phyloP scores from a whole-genome alignment of 2,329 filamentous ascomycete species.

The Microsporum ferrugineum region DNA sequence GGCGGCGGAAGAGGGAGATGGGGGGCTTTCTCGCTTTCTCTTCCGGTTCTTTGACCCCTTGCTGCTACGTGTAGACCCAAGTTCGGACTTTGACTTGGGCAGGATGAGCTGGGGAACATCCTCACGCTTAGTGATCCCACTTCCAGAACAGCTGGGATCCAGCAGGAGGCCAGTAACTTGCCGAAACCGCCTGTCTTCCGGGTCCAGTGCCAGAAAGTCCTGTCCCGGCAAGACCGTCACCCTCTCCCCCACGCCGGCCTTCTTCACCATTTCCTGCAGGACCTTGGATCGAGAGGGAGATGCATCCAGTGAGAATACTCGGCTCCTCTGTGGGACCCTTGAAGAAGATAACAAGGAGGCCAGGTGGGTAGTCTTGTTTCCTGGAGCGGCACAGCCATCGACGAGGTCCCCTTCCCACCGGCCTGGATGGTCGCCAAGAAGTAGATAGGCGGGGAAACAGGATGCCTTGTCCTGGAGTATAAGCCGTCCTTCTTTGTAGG shows the following conservation, averaged over 20 bases:
- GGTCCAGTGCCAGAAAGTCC: slow-evolving; percentile 72
- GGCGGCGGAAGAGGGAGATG: slow-evolving; percentile 11
- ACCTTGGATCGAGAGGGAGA: slow-evolving; percentile 52
- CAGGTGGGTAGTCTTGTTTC: slow-evolving; percentile 93
- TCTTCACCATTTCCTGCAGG: slow-evolving; percentile 70
- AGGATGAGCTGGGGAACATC: slow-evolving; percentile 60
- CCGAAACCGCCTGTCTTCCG: slow-evolving; percentile 47
- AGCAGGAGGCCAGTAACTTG: slow-evolving; percentile 73
- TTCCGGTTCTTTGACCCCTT: slow-evolving; percentile 21
- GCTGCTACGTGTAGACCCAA: slow-evolving; percentile 21
- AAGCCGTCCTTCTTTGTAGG: slow-evolving; percentile 65
- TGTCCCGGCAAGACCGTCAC: slow-evolving; percentile 60
- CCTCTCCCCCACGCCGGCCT: slow-evolving; percentile 57
- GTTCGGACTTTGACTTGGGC: slow-evolving; percentile 24
- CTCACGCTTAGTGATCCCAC: slow-evolving; percentile 83
- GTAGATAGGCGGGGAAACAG: slow-evolving; percentile 84
- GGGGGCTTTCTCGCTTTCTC: slow-evolving; percentile 35
- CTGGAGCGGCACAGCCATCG: slow-evolving; percentile 89
- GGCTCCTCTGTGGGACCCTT: slow-evolving; percentile 21
- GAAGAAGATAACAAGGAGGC: slow-evolving; percentile 53
- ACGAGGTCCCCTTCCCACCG: slow-evolving; percentile 54
- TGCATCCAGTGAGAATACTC: slow-evolving; percentile 42
- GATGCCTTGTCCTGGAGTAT: slow-evolving; percentile 96
- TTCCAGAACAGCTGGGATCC: slow-evolving; percentile 91
- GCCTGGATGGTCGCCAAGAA: slow-evolving; percentile 51